Percentiles rank a stretch among this genome's conserved stretches.
Evolutionary conservation across 1,284 basidiomycete genomes (phyloP).

Genomic region (Leccinum fallax): DNA sequence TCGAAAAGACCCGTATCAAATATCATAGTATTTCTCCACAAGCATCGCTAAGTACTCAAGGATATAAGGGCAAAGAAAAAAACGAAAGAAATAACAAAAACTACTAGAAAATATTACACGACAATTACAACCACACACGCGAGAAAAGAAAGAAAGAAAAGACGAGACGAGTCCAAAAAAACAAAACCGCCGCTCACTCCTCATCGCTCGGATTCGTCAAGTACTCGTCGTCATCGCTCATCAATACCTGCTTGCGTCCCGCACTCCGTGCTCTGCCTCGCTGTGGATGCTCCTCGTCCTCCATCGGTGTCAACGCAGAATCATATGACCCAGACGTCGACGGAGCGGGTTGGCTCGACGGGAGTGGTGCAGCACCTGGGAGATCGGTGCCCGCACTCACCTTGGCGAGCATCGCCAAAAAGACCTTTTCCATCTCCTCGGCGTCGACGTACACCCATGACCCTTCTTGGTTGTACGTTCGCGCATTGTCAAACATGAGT

Average conservation of each 20-base stretch:
- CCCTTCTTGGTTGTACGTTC: conserved; percentile 86
- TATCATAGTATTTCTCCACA: neutral
- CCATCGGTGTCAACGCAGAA: conserved; percentile 72
- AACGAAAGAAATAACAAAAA: neutral
- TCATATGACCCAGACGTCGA: conserved; percentile 58
- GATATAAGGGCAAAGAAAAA: neutral
- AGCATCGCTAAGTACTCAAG: neutral
- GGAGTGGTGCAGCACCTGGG: conserved; percentile 62
- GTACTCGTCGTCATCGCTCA: conserved; percentile 81
- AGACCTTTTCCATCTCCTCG: conserved; percentile 87
- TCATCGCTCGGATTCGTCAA: conserved; percentile 61
- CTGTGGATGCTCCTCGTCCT: conserved; percentile 69
- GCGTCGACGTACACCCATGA: conserved; percentile 95
- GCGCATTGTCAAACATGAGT: conserved; percentile 93
- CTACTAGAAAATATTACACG: conserved; percentile 16
- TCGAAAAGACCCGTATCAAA: too few species aligned
- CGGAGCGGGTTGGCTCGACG: conserved; percentile 36
- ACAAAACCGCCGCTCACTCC: conserved; percentile 37
- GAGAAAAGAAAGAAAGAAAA: neutral
- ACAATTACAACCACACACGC: conserved; percentile 15
- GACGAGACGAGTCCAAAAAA: neutral
- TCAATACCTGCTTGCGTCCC: conserved; percentile 60
- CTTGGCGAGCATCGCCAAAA: conserved; percentile 65
- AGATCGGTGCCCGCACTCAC: conserved; percentile 64
- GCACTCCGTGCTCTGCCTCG: conserved; percentile 52